Evolutionary conservation across 768 basidiomycete genomes (phyloP), one percentile per base, ranked within the genome.

Genomic region (Lactifluus piperatus): DNA sequence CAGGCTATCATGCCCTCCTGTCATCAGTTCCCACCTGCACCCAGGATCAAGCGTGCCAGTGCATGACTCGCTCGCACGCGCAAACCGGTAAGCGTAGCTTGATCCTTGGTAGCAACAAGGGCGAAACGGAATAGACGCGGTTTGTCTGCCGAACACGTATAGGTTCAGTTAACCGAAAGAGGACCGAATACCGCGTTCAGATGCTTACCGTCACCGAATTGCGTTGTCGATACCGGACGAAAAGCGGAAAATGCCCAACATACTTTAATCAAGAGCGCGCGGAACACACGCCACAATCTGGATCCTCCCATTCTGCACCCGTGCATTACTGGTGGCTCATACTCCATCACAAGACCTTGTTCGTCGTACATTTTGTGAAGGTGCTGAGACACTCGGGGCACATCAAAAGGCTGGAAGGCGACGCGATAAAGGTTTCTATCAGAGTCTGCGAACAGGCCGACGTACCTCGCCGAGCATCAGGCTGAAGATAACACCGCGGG

Each of bases 401-500:
- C 14, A 36, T 60, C 58, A 18, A 54, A 29, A 3, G 48, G 41
- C 58, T 60, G 13, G 20, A 43, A 20, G 1, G 27, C 29, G 6
- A 53, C 13, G 20, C 13, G n/a, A 22, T 29, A 24, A 24, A 29
- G 4, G 8, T 18, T 20, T 48, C 11, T 34, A 13, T 4, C 39
- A 3, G 5, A 9, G 0, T 44, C 5, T 2, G 2, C 14, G 10
- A 5, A 36, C 5, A 27, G 7, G 30, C 10, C 14, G 13, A 45
- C 58, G 34, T 18, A 55, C 58, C 22, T 55, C 48, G 24, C 58
- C 53, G 9, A 60, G 54, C 22, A 50, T 45, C 24, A 60, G 14
- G 48, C 32, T 39, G 16, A 60, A 4, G n/a, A 60, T 4, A 30
- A 55, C 41, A 5, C 48, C 30, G 16, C 58, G 58, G 0, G 34